Evolutionary conservation across 2,329 filamentous ascomycete genomes (phyloP), one percentile per base, ranked within the genome.

Genomic region (Apiospora arundinis): DNA sequence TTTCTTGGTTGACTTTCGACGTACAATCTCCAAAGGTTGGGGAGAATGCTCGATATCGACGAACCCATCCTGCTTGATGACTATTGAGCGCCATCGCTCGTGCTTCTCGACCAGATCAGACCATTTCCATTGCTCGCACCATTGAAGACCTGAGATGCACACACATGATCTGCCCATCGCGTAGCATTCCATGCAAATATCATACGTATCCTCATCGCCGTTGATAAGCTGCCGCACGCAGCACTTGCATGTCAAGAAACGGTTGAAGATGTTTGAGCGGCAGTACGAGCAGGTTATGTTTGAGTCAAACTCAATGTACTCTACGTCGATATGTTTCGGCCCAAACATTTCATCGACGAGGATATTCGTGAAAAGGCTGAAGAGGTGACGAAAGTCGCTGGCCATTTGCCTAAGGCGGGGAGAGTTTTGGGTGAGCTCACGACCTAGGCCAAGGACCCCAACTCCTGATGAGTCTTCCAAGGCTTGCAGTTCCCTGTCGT

Each of bases 101-200:
- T 98, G 95, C 72, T 93, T 92, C 68, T 90, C 85, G 0, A 90
- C 86, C 14, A 99, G 85, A 18, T 95, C 90, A 56, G 90, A 87
- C 95, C 95, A 98, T 16, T 89, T 85, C 88, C 95, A 98, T 79
- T 98, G 96, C 79, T 99, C 95, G 68, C 94, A 94, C 95, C 95
- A 99, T 73, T 89, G 90, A 14, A 97, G 88, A 14, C 91, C 91
- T 4, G 95, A 97, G 68, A 97, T 88, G 78, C 96, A 99, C 3
- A 89, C 90, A 79, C 96, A 99, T 65, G 95, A 97, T 69, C 96
- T 90, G 28, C 96, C 96, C 93, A 98, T 97, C n/a, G 91, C 93
- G 78, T 97, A 99, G 79, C 96, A 99, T 76, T 99, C 96, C 93
- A 99, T 95, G 78, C 96, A 99, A 28, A 99, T 88, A 80, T 99